phyloP scores from a whole-genome alignment of 139 green algal species.

The Ettlia oleoabundans region DNA sequence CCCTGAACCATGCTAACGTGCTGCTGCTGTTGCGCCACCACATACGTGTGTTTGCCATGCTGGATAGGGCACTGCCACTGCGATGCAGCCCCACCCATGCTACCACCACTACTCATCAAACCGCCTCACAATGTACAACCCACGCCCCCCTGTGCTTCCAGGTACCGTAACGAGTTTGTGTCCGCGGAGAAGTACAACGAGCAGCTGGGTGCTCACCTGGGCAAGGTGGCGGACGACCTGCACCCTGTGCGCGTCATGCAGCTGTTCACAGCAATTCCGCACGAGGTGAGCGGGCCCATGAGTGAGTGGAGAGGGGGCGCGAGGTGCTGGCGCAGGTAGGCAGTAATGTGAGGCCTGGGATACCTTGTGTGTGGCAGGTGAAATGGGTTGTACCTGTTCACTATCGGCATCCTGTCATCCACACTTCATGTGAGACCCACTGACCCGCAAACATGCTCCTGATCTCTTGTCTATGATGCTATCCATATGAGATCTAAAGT shows the following conservation, averaged over 20 bases:
- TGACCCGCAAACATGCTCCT: too few species aligned
- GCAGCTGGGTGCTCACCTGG: constrained; percentile 56
- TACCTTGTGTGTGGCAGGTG: too few species aligned
- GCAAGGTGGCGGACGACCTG: constrained; percentile 87
- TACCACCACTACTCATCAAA: neutral
- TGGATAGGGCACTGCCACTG: too few species aligned
- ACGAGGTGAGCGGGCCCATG: constrained; percentile 61
- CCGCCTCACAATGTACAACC: neutral
- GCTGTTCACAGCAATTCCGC: constrained; percentile 84
- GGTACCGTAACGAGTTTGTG: constrained; percentile 61
- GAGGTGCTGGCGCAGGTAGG: too few species aligned
- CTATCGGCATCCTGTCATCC: too few species aligned
- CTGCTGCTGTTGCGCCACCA: neutral
- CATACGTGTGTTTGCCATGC: too few species aligned
- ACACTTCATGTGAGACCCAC: too few species aligned
- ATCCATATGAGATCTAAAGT: too few species aligned
- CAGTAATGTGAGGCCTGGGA: too few species aligned
- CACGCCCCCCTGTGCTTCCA: neutral
- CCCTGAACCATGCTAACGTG: neutral
- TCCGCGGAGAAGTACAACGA: constrained; percentile 74
- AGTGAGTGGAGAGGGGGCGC: too few species aligned
- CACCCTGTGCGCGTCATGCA: constrained; percentile 86
- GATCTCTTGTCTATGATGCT: too few species aligned
- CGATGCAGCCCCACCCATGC: neutral
- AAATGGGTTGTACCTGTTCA: too few species aligned